These are phyloP conservation scores for Xylaria sp. DNA, from an alignment of 2,329 filamentous ascomycete genomes.

Conservation along the genomic window DNA sequence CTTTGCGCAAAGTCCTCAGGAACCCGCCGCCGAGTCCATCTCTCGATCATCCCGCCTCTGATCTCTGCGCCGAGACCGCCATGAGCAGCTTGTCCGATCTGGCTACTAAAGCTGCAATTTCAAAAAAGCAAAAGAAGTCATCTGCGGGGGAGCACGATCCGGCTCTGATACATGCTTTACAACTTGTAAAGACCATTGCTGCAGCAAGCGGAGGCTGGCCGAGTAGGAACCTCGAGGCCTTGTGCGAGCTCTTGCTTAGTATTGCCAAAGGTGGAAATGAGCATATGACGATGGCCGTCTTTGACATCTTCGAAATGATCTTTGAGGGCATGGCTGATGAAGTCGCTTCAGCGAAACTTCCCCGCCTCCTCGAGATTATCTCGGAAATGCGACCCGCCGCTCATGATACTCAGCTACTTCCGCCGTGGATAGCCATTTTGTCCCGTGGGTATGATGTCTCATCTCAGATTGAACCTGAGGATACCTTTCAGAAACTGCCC, in stretches of 20 bases:
- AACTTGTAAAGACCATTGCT: conserved; percentile 90
- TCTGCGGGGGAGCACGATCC: conserved; percentile 75
- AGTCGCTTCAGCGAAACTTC: conserved; percentile 87
- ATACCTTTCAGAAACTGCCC: conserved; percentile 91
- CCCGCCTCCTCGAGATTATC: conserved; percentile 89
- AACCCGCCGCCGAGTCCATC: conserved; percentile 90
- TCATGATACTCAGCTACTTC: conserved; percentile 93
- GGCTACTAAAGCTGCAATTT: conserved; percentile 67
- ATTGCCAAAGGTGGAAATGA: conserved; percentile 93
- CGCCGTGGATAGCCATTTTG: conserved; percentile 95
- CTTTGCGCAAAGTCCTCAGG: conserved; percentile 82
- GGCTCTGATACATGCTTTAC: conserved; percentile 87
- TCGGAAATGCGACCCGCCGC: conserved; percentile 89
- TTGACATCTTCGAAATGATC: conserved; percentile 97
- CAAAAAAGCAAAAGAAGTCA: conserved; percentile 75
- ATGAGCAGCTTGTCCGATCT: conserved; percentile 82
- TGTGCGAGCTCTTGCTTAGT: conserved; percentile 88
- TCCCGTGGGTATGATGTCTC: conserved; percentile 95
- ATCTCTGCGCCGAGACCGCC: conserved; percentile 94
- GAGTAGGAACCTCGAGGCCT: conserved; percentile 89
- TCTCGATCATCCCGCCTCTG: conserved; percentile 91
- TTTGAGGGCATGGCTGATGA: conserved; percentile 91
- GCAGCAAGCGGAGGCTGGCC: conserved; percentile 92
- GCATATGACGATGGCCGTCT: conserved; percentile 94
- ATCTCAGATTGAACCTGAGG: conserved; percentile 85